phyloP scores from a whole-genome alignment of 2,329 filamentous ascomycete genomes.

The Coleophoma eucalyptorum region DNA sequence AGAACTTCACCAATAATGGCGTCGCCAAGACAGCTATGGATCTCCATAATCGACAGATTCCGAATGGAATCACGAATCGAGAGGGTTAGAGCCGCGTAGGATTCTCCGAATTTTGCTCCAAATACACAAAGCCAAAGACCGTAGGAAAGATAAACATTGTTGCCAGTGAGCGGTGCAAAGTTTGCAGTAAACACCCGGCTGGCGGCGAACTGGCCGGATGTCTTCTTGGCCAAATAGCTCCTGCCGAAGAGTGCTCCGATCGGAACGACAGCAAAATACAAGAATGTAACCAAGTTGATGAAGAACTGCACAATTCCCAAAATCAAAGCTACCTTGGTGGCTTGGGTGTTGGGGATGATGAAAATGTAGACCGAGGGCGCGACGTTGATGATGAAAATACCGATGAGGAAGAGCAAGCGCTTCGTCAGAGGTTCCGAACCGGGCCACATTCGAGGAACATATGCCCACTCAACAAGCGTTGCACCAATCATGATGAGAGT shows the following conservation, averaged over 20 bases:
- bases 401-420: slow-evolving; percentile 77
- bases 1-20: slow-evolving; percentile 57
- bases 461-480: slow-evolving; percentile 86
- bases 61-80: slow-evolving; percentile 93
- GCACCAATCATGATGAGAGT: slow-evolving; percentile 83
- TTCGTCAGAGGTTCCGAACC: slow-evolving; percentile 96
- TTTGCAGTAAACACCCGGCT: slow-evolving; percentile 98
- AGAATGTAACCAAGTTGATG: slow-evolving; percentile 76
- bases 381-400: slow-evolving; percentile 77
- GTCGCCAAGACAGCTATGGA: slow-evolving; percentile 78
- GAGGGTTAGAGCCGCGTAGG: slow-evolving; percentile 88
- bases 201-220: slow-evolving; percentile 88
- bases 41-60: slow-evolving; percentile 80
- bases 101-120: slow-evolving; percentile 85
- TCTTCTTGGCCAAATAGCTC: slow-evolving; percentile 82
- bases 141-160: slow-evolving; percentile 97
- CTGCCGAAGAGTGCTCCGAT: slow-evolving; percentile 84
- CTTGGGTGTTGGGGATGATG: slow-evolving; percentile 43
- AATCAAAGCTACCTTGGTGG: slow-evolving; percentile 58
- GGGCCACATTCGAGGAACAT: slow-evolving; percentile 91
- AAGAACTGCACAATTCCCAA: slow-evolving; percentile 93
- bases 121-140: slow-evolving; percentile 91
- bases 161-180: slow-evolving; percentile 80
- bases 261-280: slow-evolving; percentile 96
- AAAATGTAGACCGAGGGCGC: slow-evolving; percentile 88